Evolutionary conservation across 768 basidiomycete species (phyloP).

Genomic region (Pleurotus tuoliensis): DNA sequence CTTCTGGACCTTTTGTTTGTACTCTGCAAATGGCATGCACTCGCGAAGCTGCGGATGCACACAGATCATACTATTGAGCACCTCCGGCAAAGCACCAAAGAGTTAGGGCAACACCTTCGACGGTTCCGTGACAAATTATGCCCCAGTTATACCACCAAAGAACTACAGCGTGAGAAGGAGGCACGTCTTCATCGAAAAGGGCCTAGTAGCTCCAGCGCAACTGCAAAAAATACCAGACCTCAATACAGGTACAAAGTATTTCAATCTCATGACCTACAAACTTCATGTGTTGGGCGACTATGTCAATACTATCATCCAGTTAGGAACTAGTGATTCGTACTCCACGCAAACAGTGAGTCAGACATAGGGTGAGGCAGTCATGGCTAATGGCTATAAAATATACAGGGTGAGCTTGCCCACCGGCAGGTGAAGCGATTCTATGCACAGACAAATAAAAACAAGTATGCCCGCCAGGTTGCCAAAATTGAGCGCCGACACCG

Average conservation of each 20-base stretch:
- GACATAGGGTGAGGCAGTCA: background rate
- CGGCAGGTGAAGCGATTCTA: slow-evolving; percentile 30
- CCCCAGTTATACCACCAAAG: slow-evolving; percentile 15
- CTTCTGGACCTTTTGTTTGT: slow-evolving; percentile 20
- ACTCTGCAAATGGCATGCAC: slow-evolving; percentile 28
- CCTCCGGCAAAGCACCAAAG: slow-evolving; percentile 20
- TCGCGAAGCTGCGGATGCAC: slow-evolving; percentile 31
- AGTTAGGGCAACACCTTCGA: slow-evolving; percentile 19
- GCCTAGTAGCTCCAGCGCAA: background rate
- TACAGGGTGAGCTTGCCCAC: slow-evolving; percentile 38
- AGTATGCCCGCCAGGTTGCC: slow-evolving; percentile 20
- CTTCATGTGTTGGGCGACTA: slow-evolving; percentile 26
- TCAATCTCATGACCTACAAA: slow-evolving; percentile 25
- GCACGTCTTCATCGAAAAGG: slow-evolving; percentile 13
- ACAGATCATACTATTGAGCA: slow-evolving; percentile 27
- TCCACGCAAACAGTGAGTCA: slow-evolving; percentile 24
- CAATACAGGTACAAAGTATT: slow-evolving; percentile 9
- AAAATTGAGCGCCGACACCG: slow-evolving; percentile 12
- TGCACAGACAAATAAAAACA: slow-evolving; percentile 26
- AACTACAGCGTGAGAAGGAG: slow-evolving; percentile 21
- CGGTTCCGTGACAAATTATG: slow-evolving; percentile 17
- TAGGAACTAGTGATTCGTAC: slow-evolving; percentile 27
- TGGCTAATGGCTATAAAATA: background rate
- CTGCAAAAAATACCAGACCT: background rate
- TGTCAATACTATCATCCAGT: slow-evolving; percentile 13